Evolutionary conservation across 495 filamentous ascomycete genomes (phyloP).

Genomic region (Melanomma pulvis-pyrius): DNA sequence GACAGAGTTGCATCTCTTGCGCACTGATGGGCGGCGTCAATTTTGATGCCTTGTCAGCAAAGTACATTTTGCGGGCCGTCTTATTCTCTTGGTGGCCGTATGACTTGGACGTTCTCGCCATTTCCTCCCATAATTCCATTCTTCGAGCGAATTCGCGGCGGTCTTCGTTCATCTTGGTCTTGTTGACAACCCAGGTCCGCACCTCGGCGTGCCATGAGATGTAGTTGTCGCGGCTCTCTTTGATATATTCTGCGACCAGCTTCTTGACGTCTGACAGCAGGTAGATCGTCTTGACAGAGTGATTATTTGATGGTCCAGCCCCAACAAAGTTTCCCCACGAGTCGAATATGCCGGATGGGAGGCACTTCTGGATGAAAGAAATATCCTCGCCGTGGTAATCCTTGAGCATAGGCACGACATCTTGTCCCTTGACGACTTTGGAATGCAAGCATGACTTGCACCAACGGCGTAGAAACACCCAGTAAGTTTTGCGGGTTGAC

Average conservation of each 20-base stretch:
- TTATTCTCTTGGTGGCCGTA: conserved; percentile 24
- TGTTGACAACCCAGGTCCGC: conserved; percentile 24
- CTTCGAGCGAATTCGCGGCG: conserved; percentile 23
- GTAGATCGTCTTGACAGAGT: conserved; percentile 24
- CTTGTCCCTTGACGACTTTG: conserved; percentile 37
- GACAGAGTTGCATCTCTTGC: conserved; percentile 20
- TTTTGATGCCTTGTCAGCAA: conserved; percentile 17
- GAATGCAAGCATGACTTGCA: conserved; percentile 39
- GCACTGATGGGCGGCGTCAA: conserved; percentile 30
- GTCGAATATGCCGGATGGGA: conserved; percentile 33
- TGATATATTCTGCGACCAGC: conserved; percentile 19
- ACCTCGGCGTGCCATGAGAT: conserved; percentile 21
- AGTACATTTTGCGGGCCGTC: conserved; percentile 28
- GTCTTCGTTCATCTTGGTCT: conserved; percentile 15
- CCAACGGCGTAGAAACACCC: conserved; percentile 43
- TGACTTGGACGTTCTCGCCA: conserved; percentile 6
- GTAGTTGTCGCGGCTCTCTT: conserved; percentile 15
- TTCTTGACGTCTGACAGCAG: conserved; percentile 23
- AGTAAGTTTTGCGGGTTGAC: conserved; percentile 41
- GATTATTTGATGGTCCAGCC: conserved; percentile 20
- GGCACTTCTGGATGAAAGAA: conserved; percentile 28
- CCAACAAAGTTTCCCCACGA: conserved; percentile 38
- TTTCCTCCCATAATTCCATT: conserved; percentile 36
- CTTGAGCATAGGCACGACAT: conserved; percentile 9
- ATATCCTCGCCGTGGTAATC: conserved; percentile 23